phyloP scores from a whole-genome alignment of 2,329 filamentous ascomycete species.

The Davidsoniella eucalypti region DNA sequence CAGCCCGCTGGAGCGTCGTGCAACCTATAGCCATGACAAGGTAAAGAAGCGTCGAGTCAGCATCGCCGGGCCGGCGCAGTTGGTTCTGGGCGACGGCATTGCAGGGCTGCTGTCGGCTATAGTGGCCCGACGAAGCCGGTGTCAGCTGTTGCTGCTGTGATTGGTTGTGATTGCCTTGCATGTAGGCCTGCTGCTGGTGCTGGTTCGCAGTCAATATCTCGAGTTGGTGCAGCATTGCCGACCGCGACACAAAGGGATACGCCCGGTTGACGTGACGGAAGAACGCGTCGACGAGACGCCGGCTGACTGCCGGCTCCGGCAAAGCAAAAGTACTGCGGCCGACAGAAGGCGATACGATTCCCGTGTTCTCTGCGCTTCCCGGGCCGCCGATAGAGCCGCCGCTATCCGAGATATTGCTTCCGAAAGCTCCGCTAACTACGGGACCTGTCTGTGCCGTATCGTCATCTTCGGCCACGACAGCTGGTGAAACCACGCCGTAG shows the following conservation, averaged over 20 bases:
- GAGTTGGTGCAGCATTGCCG: constrained; percentile 21
- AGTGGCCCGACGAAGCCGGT: too few species aligned
- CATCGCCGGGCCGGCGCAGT: background rate
- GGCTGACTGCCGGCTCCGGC: background rate
- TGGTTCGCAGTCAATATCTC: constrained; percentile 16
- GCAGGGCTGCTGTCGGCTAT: background rate
- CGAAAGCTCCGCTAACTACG: too few species aligned
- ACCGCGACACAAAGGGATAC: constrained; percentile 28
- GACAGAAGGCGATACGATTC: too few species aligned
- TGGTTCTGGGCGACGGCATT: background rate
- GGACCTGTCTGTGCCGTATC: too few species aligned
- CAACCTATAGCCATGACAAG: constrained; percentile 31
- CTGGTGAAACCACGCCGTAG: background rate
- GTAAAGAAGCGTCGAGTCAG: constrained; percentile 17
- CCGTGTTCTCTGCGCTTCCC: too few species aligned
- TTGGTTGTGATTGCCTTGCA: too few species aligned
- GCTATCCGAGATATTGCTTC: too few species aligned
- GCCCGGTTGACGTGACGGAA: constrained; percentile 29
- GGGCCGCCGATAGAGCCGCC: too few species aligned
- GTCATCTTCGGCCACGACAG: background rate
- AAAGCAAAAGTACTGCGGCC: too few species aligned
- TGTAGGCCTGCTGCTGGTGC: constrained; percentile 12
- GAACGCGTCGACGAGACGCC: constrained; percentile 25
- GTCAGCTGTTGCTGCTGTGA: too few species aligned
- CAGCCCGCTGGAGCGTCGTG: constrained; percentile 27